phyloP scores from a whole-genome alignment of 164 flowering plant species.

The Chimonanthus praecox region DNA sequence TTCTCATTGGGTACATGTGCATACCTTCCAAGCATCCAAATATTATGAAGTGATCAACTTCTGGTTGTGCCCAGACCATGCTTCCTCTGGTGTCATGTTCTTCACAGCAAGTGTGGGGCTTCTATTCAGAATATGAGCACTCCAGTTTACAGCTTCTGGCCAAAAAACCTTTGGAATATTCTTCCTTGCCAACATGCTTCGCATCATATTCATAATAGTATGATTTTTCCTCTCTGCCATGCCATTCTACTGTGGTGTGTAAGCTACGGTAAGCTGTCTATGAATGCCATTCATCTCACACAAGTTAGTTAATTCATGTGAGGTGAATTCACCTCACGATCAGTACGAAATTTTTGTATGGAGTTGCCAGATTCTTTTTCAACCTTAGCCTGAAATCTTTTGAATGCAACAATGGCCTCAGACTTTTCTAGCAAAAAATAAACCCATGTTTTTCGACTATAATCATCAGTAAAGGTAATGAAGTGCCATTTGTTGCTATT shows the following conservation, averaged over 20 bases:
- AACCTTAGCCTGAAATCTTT: no score
- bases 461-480: no score
- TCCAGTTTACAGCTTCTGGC: not conserved
- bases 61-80: conserved; percentile 3
- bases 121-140: not conserved
- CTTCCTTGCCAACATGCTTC: not conserved
- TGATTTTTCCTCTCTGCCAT: not conserved
- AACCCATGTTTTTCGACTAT: no score
- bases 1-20: not conserved
- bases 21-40: conserved; percentile 3
- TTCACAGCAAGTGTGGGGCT: not conserved
- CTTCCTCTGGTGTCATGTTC: conserved; percentile 9
- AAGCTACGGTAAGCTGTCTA: not conserved
- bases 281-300: no score
- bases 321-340: no score
- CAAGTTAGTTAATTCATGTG: no score
- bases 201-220: not conserved
- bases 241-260: not conserved
- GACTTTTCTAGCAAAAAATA: no score
- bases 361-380: no score
- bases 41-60: not conserved
- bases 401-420: no score
- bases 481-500: not conserved
- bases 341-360: no score
- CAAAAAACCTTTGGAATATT: not conserved